Percentiles rank a stretch among this genome's conserved stretches.
These are phyloP conservation scores for Santalum album DNA, from an alignment of 164 flowering plant species.

Conservation along the genomic window DNA sequence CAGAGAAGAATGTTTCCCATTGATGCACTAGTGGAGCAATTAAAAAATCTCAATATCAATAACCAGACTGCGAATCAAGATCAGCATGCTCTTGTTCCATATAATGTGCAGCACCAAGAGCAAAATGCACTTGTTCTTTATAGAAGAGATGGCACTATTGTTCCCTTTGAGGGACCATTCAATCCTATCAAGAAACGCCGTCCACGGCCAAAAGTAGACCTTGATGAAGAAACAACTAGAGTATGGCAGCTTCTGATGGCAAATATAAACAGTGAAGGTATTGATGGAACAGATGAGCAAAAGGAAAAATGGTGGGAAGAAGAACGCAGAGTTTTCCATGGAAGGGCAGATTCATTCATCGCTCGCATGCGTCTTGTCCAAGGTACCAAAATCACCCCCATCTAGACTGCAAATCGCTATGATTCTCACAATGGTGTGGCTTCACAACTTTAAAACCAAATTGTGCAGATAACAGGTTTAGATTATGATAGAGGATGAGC, in stretches of 20 bases:
- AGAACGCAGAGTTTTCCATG: slow-evolving; percentile 65
- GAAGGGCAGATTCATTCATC: slow-evolving; percentile 81
- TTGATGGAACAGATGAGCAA: slow-evolving; percentile 60
- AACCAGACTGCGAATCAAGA: slow-evolving; percentile 3
- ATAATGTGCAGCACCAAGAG: slow-evolving; percentile 10
- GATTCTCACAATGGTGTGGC: not conserved
- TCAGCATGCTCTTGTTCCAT: slow-evolving; percentile 26
- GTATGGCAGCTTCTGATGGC: slow-evolving; percentile 85
- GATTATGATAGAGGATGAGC: no score
- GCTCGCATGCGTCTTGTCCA: slow-evolving; percentile 98
- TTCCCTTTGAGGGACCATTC: slow-evolving; percentile 46
- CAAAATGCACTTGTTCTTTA: slow-evolving; percentile 56
- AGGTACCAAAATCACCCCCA: slow-evolving; percentile 40
- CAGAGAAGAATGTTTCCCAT: slow-evolving; percentile 16
- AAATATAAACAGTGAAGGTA: slow-evolving; percentile 48
- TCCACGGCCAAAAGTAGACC: slow-evolving; percentile 76
- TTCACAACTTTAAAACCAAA: no score
- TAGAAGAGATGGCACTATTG: slow-evolving; percentile 37
- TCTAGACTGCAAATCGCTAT: not conserved
- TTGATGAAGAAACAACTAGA: slow-evolving; percentile 76
- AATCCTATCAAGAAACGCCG: slow-evolving; percentile 34
- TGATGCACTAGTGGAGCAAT: slow-evolving; percentile 31
- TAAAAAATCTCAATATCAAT: slow-evolving; percentile 35
- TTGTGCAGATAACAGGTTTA: no score
- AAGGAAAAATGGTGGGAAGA: slow-evolving; percentile 88